A percentile compares a stretch with the other conserved stretches of the same genome.
Conservation (phyloP, 2,329 filamentous ascomycete species). For the Aspergillus niger region DNA sequence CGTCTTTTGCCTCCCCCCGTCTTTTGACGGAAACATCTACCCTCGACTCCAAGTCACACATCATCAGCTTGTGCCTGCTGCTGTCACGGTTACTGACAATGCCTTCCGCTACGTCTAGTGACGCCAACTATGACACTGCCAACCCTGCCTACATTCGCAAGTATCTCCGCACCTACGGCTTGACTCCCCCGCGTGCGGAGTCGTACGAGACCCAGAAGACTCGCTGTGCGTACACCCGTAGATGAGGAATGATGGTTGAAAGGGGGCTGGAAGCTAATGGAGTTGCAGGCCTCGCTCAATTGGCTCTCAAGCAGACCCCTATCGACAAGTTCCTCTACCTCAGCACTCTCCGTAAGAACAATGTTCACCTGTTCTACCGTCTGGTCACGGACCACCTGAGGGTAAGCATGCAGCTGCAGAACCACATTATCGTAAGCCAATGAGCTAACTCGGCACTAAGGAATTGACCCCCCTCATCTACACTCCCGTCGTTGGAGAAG, state of each 20-base stretch:
- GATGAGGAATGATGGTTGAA: background rate
- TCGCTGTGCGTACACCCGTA: conserved; percentile 39
- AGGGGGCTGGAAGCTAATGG: conserved; percentile 12
- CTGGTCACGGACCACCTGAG: conserved; percentile 51
- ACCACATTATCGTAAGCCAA: conserved; percentile 1
- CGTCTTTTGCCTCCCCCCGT: background rate
- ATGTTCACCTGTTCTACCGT: conserved; percentile 56
- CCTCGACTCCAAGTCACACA: background rate
- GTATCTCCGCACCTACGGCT: conserved; percentile 54
- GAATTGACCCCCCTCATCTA: conserved; percentile 55
- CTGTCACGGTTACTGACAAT: conserved; percentile 9
- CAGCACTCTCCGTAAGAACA: conserved; percentile 53
- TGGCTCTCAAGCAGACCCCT: conserved; percentile 48
- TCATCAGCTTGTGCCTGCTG: background rate
- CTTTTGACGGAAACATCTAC: background rate
- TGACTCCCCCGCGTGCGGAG: conserved; percentile 53
- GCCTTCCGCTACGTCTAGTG: conserved; percentile 27
- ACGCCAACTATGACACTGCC: conserved; percentile 52
- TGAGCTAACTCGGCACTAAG: conserved; percentile 29
- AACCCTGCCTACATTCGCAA: conserved; percentile 54
- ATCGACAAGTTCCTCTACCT: conserved; percentile 56
- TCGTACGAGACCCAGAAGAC: conserved; percentile 53
- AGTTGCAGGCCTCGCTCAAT: conserved; percentile 44
- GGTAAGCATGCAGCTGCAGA: conserved; percentile 28
- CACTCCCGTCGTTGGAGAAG: conserved; percentile 72